A percentile compares a stretch with the other conserved stretches of the same genome.
These are phyloP conservation scores for Pisolithus tinctorius DNA, from an alignment of 768 basidiomycete genomes.

Conservation along the genomic window DNA sequence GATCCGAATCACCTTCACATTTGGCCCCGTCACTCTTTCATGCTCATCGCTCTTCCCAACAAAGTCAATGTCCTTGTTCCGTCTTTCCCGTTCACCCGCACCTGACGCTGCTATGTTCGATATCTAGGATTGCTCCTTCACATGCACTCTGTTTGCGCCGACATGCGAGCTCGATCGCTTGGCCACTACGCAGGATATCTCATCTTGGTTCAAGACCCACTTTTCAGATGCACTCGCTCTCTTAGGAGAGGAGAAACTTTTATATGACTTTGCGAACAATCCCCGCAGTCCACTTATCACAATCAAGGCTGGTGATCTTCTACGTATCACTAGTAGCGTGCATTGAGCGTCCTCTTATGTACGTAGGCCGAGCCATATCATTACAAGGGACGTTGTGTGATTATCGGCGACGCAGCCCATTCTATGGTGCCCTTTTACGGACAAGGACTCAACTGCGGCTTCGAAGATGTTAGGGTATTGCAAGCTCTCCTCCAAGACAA, in stretches of 20 bases:
- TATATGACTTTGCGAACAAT: constrained; percentile 75
- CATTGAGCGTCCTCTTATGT: constrained; percentile 11
- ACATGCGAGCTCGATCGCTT: constrained; percentile 68
- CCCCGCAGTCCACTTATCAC: constrained; percentile 87
- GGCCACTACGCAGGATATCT: constrained; percentile 45
- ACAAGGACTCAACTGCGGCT: constrained; percentile 95
- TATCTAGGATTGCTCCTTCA: constrained; percentile 89
- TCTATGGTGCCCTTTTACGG: constrained; percentile 99
- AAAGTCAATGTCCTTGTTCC: constrained; percentile 49
- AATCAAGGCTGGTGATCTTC: constrained; percentile 65
- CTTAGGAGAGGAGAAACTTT: constrained; percentile 74
- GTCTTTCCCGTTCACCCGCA: constrained; percentile 16
- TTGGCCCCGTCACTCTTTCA: constrained; percentile 98
- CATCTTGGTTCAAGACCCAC: constrained; percentile 73
- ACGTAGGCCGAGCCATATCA: constrained; percentile 79
- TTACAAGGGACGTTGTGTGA: constrained; percentile 78
- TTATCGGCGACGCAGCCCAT: constrained; percentile 93
- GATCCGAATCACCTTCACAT: constrained; percentile 97
- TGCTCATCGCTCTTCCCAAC: constrained; percentile 98
- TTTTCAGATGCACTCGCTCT: constrained; percentile 85
- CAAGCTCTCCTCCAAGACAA: constrained; percentile 66
- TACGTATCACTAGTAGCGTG: constrained; percentile 14
- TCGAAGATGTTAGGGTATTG: constrained; percentile 94
- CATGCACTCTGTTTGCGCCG: constrained; percentile 92
- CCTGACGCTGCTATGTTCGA: constrained; percentile 12